phyloP scores from a whole-genome alignment of 371 early-diverging fungal species.

The Lichtheimia ornata region DNA sequence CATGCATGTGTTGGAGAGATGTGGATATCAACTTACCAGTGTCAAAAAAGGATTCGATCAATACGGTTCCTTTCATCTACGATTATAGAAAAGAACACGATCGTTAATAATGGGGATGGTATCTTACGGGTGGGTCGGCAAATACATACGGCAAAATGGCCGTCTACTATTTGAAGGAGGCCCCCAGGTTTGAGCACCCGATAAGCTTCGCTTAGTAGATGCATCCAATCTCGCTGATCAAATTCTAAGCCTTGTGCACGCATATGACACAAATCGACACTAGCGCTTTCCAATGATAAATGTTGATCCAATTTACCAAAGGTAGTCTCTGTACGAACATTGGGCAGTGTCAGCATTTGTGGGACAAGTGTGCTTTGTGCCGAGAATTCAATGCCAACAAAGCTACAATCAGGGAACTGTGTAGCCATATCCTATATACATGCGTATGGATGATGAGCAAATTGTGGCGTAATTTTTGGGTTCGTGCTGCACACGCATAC shows the following conservation, averaged over 20 bases:
- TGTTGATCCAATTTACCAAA: too few relatives aligned
- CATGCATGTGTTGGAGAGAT: too few relatives aligned
- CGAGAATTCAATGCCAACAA: conserved; percentile 25
- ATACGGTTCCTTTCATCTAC: conserved; percentile 33
- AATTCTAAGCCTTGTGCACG: conserved; percentile 24
- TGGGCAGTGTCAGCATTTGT: conserved; percentile 25
- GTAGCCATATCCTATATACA: conserved; percentile 40
- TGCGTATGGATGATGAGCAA: not conserved
- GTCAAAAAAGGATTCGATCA: conserved; percentile 44
- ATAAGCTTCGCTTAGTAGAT: conserved; percentile 19
- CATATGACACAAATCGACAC: conserved; percentile 32
- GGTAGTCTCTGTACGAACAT: conserved; percentile 20
- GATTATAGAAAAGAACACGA: not conserved
- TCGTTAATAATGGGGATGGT: too few relatives aligned
- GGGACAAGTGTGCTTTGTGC: conserved; percentile 12
- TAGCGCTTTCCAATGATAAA: conserved; percentile 18
- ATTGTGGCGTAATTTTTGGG: not conserved
- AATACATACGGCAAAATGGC: conserved; percentile 28
- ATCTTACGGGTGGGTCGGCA: not conserved
- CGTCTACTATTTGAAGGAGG: conserved; percentile 36
- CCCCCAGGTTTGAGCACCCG: conserved; percentile 41
- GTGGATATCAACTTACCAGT: conserved; percentile 20
- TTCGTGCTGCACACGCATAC: conserved; percentile 2
- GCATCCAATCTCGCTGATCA: conserved; percentile 13
- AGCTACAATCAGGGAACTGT: conserved; percentile 35